Evolutionary conservation across 371 early-diverging fungal genomes (phyloP).

Genomic region (Apophysomyces elegans): DNA sequence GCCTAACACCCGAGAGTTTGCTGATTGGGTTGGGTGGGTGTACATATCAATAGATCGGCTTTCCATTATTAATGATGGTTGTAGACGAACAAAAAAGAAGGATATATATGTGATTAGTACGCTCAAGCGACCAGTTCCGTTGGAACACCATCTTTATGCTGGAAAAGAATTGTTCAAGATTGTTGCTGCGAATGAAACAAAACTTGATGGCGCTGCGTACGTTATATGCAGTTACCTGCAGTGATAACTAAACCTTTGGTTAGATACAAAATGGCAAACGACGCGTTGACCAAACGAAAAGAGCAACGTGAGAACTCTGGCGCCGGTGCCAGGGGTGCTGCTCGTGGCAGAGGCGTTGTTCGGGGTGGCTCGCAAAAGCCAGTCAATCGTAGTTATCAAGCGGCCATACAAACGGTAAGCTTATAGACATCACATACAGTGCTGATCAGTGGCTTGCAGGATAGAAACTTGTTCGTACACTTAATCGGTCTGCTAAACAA

Average conservation of each 20-base stretch:
- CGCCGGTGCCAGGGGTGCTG: slow-evolving; percentile 56
- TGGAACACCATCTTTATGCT: slow-evolving; percentile 95
- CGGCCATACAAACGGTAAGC: slow-evolving; percentile 42
- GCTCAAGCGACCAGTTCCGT: slow-evolving; percentile 94
- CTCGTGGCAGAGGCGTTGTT: slow-evolving; percentile 33
- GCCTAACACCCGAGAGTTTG: slow-evolving; percentile 99
- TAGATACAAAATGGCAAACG: slow-evolving; percentile 73
- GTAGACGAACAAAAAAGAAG: slow-evolving; percentile 92
- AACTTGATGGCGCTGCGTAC: slow-evolving; percentile 45
- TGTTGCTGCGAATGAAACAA: slow-evolving; percentile 71
- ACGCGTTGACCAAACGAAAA: slow-evolving; percentile 61
- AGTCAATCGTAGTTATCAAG: slow-evolving; percentile 45
- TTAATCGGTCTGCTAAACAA: slow-evolving; percentile 79
- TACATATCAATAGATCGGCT: neutral
- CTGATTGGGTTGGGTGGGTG: slow-evolving; percentile 97
- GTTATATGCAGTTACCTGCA: neutral
- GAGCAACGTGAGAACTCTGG: slow-evolving; percentile 48
- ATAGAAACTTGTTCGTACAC: slow-evolving; percentile 81
- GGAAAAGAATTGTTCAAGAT: slow-evolving; percentile 84
- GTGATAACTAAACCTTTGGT: neutral
- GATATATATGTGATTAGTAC: slow-evolving; percentile 99
- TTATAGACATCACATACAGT: neutral
- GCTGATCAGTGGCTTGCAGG: slow-evolving; percentile 40
- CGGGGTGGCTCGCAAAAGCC: slow-evolving; percentile 51
- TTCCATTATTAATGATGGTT: neutral